phyloP scores from a whole-genome alignment of 208 protist genomes.

The Crithidia fasciculata region DNA sequence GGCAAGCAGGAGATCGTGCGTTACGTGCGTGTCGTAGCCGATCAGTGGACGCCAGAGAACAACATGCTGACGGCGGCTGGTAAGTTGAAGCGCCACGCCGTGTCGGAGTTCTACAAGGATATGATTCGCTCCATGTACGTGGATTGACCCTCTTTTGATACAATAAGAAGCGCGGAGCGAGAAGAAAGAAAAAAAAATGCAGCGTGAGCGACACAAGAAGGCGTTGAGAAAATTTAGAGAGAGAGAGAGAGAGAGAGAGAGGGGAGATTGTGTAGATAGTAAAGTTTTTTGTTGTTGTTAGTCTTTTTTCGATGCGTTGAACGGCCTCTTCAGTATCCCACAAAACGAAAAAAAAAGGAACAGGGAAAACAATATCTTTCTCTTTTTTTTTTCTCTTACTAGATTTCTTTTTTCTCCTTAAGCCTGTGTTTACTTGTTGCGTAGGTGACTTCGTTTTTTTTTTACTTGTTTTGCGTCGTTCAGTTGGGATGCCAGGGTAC shows the following conservation, averaged over 20 bases:
- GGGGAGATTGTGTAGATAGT: too few species aligned
- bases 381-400: slow-evolving; percentile 14
- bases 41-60: slow-evolving; percentile 87
- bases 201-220: not conserved
- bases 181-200: not conserved
- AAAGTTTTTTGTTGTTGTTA: slow-evolving; percentile 5
- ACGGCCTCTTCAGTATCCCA: too few species aligned
- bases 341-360: too few species aligned
- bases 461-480: too few species aligned
- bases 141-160: slow-evolving; percentile 8
- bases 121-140: slow-evolving; percentile 64
- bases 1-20: slow-evolving; percentile 74
- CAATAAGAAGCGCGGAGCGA: not conserved
- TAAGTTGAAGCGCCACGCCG: slow-evolving; percentile 70
- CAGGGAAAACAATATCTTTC: slow-evolving; percentile 1
- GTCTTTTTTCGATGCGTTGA: not conserved
- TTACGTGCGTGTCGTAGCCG: slow-evolving; percentile 60
- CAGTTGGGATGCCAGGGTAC: too few species aligned
- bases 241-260: too few species aligned
- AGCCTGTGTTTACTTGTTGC: too few species aligned
- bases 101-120: slow-evolving; percentile 60
- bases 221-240: too few species aligned
- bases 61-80: slow-evolving; percentile 70
- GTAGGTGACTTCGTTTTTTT: too few species aligned
- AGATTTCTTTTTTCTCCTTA: too few species aligned